These are phyloP conservation scores for Phyllosticta citriasiana DNA, from an alignment of 2,329 filamentous ascomycete genomes.

Conservation along the genomic window DNA sequence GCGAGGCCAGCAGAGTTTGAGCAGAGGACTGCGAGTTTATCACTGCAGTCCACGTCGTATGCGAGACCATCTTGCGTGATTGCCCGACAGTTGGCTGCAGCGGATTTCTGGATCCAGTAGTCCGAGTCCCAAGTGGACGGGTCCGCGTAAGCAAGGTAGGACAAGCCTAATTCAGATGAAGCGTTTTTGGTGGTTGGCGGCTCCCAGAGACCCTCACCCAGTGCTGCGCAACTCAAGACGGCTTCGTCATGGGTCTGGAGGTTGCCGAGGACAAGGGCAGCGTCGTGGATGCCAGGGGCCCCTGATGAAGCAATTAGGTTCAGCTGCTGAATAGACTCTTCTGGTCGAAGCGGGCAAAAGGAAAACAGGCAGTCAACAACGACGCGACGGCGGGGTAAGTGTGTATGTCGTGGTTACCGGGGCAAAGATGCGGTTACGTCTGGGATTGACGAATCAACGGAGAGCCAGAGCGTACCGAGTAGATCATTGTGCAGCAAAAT, in stretches of 20 bases:
- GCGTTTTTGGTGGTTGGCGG: neutral
- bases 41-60: conserved; percentile 1
- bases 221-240: conserved; percentile 7
- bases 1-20: conserved; percentile 16
- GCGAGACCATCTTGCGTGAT: conserved; percentile 4
- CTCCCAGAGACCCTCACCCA: conserved; percentile 12
- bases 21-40: conserved; percentile 14
- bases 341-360: neutral
- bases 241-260: conserved; percentile 10
- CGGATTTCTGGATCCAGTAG: conserved; percentile 11
- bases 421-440: neutral
- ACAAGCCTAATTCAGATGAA: conserved; percentile 1
- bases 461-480: conserved; percentile 8
- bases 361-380: neutral
- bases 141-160: conserved; percentile 8
- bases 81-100: neutral
- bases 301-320: neutral
- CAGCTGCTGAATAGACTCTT: neutral
- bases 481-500: conserved; percentile 15
- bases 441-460: neutral
- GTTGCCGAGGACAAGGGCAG: conserved; percentile 10
- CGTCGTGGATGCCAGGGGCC: neutral
- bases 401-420: neutral
- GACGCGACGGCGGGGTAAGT: neutral
- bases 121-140: neutral